Evolutionary conservation across 306 rosid species (phyloP).

Genomic region (Mimosa bimucronata): DNA sequence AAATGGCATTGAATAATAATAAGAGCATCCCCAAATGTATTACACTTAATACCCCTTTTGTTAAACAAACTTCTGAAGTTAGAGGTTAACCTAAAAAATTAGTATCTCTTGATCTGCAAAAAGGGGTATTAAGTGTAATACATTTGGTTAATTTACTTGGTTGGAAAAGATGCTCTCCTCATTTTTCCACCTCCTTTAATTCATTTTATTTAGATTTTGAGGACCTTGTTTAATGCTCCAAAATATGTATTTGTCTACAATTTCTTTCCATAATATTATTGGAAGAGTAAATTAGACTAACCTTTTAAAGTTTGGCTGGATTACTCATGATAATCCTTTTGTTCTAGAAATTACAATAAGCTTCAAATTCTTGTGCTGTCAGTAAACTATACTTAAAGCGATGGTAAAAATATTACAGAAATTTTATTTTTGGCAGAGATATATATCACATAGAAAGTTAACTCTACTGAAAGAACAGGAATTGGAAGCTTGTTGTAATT

Average conservation of each 20-base stretch:
- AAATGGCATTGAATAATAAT: slow-evolving; percentile 8
- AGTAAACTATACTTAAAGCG: background rate
- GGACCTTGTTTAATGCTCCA: background rate
- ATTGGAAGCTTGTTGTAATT: background rate
- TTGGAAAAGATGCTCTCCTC: background rate
- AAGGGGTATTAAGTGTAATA: too few species aligned
- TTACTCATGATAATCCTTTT: background rate
- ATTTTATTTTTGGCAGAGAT: background rate
- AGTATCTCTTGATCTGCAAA: too few species aligned
- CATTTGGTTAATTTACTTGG: too few species aligned
- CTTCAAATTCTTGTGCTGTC: too few species aligned
- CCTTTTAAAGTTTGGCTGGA: background rate
- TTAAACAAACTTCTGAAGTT: too few species aligned
- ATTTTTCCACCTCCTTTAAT: background rate
- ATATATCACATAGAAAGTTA: background rate
- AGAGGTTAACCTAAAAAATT: too few species aligned
- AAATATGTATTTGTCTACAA: slow-evolving; percentile 4
- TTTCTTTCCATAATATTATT: background rate
- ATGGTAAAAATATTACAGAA: background rate
- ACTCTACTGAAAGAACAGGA: background rate
- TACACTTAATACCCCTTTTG: background rate
- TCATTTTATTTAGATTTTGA: slow-evolving; percentile 8
- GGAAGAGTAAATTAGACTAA: background rate
- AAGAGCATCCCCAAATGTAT: background rate
- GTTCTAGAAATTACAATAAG: background rate